Conservation (phyloP, 768 basidiomycete genomes). For the Sporobolomyces pararoseus region DNA sequence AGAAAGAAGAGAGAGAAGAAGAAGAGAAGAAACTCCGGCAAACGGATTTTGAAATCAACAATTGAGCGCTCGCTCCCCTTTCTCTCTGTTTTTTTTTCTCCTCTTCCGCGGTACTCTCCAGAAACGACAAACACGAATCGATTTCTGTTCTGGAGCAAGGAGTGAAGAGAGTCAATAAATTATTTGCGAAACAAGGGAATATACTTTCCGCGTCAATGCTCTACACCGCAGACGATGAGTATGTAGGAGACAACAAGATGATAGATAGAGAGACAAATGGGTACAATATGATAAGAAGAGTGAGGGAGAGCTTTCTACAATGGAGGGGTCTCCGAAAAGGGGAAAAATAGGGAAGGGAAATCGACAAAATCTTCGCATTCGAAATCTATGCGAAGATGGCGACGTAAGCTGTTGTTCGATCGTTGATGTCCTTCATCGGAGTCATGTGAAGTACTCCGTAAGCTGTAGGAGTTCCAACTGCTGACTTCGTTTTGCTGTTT, state of each 20-base stretch:
- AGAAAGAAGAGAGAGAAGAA: not conserved
- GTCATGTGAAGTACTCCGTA: conserved; percentile 25
- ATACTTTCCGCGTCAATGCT: too few relatives aligned
- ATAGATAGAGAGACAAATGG: not conserved
- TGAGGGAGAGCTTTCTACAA: not conserved
- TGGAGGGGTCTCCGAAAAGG: not conserved
- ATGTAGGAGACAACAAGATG: too few relatives aligned
- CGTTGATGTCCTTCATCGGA: conserved; percentile 19
- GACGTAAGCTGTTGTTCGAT: conserved; percentile 9
- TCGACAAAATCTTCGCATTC: not conserved
- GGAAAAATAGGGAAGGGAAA: not conserved
- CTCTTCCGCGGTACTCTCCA: too few relatives aligned
- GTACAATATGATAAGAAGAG: not conserved
- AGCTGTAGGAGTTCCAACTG: conserved; percentile 7
- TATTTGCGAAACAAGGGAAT: too few relatives aligned
- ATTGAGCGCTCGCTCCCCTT: too few relatives aligned
- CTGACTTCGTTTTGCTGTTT: not conserved
- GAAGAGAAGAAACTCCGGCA: not conserved
- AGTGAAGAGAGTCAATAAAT: too few relatives aligned
- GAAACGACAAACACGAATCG: too few relatives aligned
- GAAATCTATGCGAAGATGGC: conserved; percentile 28
- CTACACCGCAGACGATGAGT: too few relatives aligned
- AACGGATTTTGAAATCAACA: not conserved
- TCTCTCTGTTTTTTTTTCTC: too few relatives aligned
- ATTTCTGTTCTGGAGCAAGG: too few relatives aligned